Percentiles rank a stretch among this genome's conserved stretches.
phyloP scores from a whole-genome alignment of 108 stramenopile genomes.

The Cyclostephanos tholiformis region DNA sequence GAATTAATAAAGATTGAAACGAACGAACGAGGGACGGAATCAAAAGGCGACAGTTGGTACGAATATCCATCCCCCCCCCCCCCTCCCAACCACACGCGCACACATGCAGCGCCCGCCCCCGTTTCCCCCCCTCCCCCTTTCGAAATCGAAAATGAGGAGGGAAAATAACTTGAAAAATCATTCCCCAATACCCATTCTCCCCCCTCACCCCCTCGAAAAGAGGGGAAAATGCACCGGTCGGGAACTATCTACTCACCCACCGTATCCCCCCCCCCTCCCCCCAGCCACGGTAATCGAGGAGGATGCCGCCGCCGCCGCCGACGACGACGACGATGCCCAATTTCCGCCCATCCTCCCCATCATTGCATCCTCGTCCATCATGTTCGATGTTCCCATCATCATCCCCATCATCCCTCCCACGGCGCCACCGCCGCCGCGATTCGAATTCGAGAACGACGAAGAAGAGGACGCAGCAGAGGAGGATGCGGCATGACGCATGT shows the following conservation, averaged over 20 bases:
- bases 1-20: no score
- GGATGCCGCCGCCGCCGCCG: no score
- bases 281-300: not conserved
- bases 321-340: not conserved
- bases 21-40: no score
- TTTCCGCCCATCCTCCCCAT: constrained; percentile 3
- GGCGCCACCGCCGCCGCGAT: not conserved
- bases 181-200: not conserved
- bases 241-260: no score
- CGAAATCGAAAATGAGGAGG: no score
- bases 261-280: not conserved
- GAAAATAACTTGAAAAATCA: no score
- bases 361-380: not conserved
- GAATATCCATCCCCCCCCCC: no score
- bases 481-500: not conserved
- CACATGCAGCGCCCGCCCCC: no score
- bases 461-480: not conserved
- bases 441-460: constrained; percentile 4
- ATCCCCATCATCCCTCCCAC: not conserved
- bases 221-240: no score
- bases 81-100: no score
- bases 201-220: not conserved
- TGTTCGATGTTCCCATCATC: not conserved
- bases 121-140: no score
- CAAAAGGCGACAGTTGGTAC: no score